Percentiles rank a stretch among this genome's conserved stretches.
These are phyloP conservation scores for Viridothelium virens DNA, from an alignment of 495 filamentous ascomycete genomes.

Conservation along the genomic window DNA sequence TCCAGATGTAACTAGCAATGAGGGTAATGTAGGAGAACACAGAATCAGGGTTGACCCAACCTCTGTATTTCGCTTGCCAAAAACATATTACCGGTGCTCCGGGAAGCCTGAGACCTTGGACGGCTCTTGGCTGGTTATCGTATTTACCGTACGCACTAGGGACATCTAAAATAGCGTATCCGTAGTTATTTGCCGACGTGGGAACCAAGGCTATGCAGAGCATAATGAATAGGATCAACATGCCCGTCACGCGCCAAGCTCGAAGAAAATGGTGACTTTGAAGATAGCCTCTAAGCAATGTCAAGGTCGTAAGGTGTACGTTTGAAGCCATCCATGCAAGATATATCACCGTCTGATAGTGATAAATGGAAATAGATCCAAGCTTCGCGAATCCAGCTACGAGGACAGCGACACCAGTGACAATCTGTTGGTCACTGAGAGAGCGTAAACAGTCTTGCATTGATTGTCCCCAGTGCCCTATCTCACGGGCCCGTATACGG, in stretches of 20 bases:
- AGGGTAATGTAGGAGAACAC: not conserved
- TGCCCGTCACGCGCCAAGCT: not conserved
- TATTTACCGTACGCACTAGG: not conserved
- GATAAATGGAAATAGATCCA: not conserved
- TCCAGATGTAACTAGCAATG: not conserved
- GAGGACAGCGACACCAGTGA: not conserved
- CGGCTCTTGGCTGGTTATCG: not conserved
- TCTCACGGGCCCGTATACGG: not conserved
- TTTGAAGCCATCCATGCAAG: not conserved
- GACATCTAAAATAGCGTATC: not conserved
- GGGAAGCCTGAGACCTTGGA: not conserved
- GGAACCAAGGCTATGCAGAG: not conserved
- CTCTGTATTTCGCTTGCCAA: not conserved
- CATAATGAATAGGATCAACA: not conserved
- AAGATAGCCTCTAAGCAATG: not conserved
- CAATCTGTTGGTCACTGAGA: constrained; percentile 10
- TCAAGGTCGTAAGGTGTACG: not conserved
- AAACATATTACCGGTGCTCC: not conserved
- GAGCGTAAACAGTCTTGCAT: not conserved
- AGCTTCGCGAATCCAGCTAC: not conserved
- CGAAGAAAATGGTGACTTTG: not conserved
- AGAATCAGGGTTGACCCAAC: not conserved
- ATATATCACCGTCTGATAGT: not conserved
- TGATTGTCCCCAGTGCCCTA: not conserved
- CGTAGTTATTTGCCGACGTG: not conserved